Conservation (phyloP, 2,329 filamentous ascomycete genomes). For the Exophiala viscosa region DNA sequence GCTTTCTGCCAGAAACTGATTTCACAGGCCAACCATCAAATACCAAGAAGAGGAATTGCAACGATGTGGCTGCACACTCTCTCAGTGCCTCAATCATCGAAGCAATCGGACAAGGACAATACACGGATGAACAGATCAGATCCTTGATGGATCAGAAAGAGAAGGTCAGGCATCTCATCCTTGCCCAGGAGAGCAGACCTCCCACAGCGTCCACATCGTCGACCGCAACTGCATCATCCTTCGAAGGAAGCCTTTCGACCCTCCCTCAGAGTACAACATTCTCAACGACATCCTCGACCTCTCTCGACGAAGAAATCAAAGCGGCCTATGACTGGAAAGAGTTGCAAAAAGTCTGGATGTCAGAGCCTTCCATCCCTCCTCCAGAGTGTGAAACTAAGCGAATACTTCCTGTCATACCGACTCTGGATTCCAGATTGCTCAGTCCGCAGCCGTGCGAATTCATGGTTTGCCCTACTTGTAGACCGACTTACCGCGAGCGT, state of each 20-base stretch:
- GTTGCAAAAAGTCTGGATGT: slow-evolving; percentile 22
- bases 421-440: neutral
- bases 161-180: slow-evolving; percentile 31
- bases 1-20: slow-evolving; percentile 37
- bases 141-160: slow-evolving; percentile 42
- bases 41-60: neutral
- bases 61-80: slow-evolving; percentile 17
- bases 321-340: slow-evolving; percentile 23
- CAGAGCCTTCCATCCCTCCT: slow-evolving; percentile 11
- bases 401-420: neutral
- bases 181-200: slow-evolving; percentile 26
- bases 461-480: slow-evolving; percentile 49
- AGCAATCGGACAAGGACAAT: slow-evolving; percentile 41
- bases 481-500: slow-evolving; percentile 43
- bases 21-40: slow-evolving; percentile 9
- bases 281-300: slow-evolving; percentile 23
- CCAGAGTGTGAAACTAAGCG: slow-evolving; percentile 3
- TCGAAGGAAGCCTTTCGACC: slow-evolving; percentile 18
- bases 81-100: slow-evolving; percentile 41
- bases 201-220: slow-evolving; percentile 18
- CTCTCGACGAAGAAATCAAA: slow-evolving; percentile 24
- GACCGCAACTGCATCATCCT: slow-evolving; percentile 12
- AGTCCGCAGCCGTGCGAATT: slow-evolving; percentile 38
- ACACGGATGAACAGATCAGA: slow-evolving; percentile 41
- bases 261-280: slow-evolving; percentile 29